Percentiles rank a stretch among this genome's conserved stretches.
Evolutionary conservation across 768 basidiomycete genomes (phyloP).

Genomic region (Phylloporus sp.): DNA sequence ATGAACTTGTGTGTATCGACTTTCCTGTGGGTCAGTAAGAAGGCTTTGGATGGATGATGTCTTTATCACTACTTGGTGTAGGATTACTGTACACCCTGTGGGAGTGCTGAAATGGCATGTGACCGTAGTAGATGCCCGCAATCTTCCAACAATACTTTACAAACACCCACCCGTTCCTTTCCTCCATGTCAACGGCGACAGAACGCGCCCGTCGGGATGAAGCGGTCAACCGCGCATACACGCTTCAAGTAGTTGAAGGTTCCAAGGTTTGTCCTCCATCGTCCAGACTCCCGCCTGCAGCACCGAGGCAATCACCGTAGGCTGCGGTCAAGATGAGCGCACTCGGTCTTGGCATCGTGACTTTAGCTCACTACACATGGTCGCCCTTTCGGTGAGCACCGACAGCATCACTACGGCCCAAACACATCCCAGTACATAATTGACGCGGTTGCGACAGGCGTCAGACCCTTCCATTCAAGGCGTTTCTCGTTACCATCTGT

Average conservation of each 20-base stretch:
- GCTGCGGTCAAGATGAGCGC: constrained; percentile 51
- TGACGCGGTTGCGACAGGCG: constrained; percentile 42
- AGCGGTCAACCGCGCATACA: constrained; percentile 56
- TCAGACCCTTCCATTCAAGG: constrained; percentile 79
- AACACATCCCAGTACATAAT: background rate
- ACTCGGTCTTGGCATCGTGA: constrained; percentile 56
- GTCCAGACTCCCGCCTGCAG: background rate
- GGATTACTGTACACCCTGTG: background rate
- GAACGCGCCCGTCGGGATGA: constrained; percentile 43
- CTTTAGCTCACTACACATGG: constrained; percentile 68
- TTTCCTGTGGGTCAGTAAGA: background rate
- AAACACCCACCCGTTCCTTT: background rate
- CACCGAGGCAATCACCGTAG: constrained; percentile 27
- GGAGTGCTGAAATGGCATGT: background rate
- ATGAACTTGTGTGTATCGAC: constrained; percentile 31
- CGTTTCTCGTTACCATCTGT: constrained; percentile 73
- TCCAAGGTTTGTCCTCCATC: constrained; percentile 42
- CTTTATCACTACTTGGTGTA: background rate
- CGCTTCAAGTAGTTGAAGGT: constrained; percentile 56
- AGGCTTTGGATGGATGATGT: background rate
- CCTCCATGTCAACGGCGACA: constrained; percentile 22
- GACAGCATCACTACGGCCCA: background rate
- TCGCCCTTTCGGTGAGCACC: constrained; percentile 60
- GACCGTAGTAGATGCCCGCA: background rate
- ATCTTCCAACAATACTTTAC: constrained; percentile 1